Evolutionary conservation across 768 basidiomycete genomes (phyloP), one percentile per base, ranked within the genome.

Genomic region (Rhizopogon roseolus): DNA sequence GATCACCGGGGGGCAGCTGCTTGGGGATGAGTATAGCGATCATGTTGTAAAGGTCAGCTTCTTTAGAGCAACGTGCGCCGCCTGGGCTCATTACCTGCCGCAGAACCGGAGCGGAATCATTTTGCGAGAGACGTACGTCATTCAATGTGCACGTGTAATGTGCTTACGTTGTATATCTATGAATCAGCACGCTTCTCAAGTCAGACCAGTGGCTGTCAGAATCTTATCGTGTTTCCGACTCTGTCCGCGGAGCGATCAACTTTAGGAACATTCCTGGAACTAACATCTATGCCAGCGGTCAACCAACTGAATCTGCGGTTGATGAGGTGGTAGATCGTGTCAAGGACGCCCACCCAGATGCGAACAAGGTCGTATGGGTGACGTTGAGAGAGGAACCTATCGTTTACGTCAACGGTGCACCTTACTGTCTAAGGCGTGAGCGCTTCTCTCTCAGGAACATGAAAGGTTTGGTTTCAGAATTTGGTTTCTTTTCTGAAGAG

Each of bases 1-100:
- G 34, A 88, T 86, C 54, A 72, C 81, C 19, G 93, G 93, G 9
- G 93, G 91, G 0, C 90, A 88, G 64, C 82, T 97, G 41, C 74
- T 95, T 1, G 96, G 93, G 5, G 95, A 98, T 64, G 97, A 99
- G 67, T 98, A 93, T 74, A 93, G 92, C 3, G 89, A 91, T 40
- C 91, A 95, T 66, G 93, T 98, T 42, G 84, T 99, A 32, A 88
- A 88, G 78, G 91, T 90, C 54, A 28, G 76, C 42, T 51, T 19
- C 25, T 14, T 41, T 49, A 27, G 13, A 2, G n/a, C 25, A 43
- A 28, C 27, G 14, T 16, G 32, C 49, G 41, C 49, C 42, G 13
- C 17, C 40, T 44, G 44, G 50, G 46, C 13, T 10, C 0, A 41
- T 19, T 1, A 51, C 16, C 22, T n/a, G n/a, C 55, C 41, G 54